A percentile compares a stretch with the other conserved stretches of the same genome.
phyloP scores from a whole-genome alignment of 129 eudicot genomes.

The Tagetes erecta region DNA sequence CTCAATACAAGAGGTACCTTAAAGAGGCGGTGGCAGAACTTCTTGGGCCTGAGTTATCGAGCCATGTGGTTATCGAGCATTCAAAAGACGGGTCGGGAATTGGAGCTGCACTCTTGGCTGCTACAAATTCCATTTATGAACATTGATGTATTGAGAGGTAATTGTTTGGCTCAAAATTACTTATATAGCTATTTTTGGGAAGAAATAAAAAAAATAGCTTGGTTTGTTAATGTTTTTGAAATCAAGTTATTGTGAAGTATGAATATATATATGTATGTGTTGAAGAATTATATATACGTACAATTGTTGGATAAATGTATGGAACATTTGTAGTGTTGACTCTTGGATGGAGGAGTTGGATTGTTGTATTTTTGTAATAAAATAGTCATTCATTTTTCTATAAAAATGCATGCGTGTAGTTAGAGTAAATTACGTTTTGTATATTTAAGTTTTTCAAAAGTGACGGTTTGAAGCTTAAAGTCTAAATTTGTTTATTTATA shows the following conservation, averaged over 20 bases:
- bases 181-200: constrained; percentile 20
- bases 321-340: not conserved
- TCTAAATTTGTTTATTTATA: too few relatives aligned
- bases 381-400: not conserved
- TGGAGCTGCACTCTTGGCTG: constrained; percentile 93
- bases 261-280: not conserved
- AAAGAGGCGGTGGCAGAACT: constrained; percentile 70
- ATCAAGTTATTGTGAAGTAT: not conserved
- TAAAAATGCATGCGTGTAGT: not conserved
- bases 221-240: constrained; percentile 1
- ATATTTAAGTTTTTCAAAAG: too few relatives aligned
- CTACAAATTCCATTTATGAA: constrained; percentile 62
- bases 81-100: constrained; percentile 93
- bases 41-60: constrained; percentile 55
- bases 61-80: constrained; percentile 66
- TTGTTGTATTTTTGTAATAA: constrained; percentile 5
- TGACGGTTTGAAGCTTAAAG: too few relatives aligned
- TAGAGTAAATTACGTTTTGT: too few relatives aligned
- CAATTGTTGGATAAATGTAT: not conserved
- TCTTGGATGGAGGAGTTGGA: constrained; percentile 6
- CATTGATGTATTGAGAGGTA: constrained; percentile 37
- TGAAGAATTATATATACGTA: not conserved
- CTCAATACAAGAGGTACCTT: constrained; percentile 68
- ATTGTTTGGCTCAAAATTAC: constrained; percentile 1
- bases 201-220: constrained; percentile 2